Base-by-base conservation (phyloP, 2,329 filamentous ascomycete genomes). In the Fulvia fulva region DNA sequence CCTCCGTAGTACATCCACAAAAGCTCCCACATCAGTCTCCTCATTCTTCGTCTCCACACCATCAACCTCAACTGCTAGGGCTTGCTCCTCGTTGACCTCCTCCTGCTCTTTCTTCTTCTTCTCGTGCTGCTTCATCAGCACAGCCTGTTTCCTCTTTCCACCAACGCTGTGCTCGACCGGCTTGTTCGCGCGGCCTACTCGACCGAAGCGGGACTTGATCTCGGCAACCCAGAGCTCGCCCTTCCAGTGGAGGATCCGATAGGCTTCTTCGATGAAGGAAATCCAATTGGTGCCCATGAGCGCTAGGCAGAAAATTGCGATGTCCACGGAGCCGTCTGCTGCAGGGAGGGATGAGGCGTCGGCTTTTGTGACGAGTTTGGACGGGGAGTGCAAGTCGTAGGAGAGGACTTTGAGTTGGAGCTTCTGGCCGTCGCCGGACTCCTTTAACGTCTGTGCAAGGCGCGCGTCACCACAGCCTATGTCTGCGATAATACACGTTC, bases 231-330 rank as follows among this genome's bases (percentile, higher is more conserved):
- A 99, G 55, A 96, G 86, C 79, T 99, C 94, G 65, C 94, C 94
- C 71, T 94, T 93, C 83, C 91, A 92, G 70, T 91, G 88, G 61
- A 99, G 82, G 53, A 97, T 82, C 55, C 94, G 87, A 79, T 91
- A 96, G 14, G 93, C 93, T 77, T 99, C 94, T 76, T 97, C 94
- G 68, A 99, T 84, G 73, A 99, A 97, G 67, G 91, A 87, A 54
- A 96, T 83, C 93, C 94, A 99, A 77, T 99, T 99, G 56, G 94
- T 99, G 70, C 94, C 94, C 94, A 99, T 99, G 59, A 99, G 84
- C 51, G 93, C 94, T 30, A 99, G 83, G 74, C 94, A 99, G 80
- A 97, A 97, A 66, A 99, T 87, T 51, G 90, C 90, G 5, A 99
- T 82, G 73, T 99, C 91, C 61, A 91, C 86, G 61, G 83, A 86